Evolutionary conservation across 768 basidiomycete genomes (phyloP).

Genomic region (Tubosaeta sp.): DNA sequence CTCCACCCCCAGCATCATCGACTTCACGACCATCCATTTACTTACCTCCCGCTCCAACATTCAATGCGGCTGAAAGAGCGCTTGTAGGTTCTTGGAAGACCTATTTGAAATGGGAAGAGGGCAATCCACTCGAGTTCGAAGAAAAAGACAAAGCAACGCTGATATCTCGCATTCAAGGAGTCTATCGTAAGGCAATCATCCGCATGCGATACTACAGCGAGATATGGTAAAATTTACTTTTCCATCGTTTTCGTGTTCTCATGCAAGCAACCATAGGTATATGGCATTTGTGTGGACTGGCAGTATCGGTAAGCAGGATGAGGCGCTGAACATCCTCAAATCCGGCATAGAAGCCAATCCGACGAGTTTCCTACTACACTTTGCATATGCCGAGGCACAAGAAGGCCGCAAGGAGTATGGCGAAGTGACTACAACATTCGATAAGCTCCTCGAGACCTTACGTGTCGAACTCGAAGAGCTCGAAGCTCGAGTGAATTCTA

Average conservation of each 20-base stretch:
- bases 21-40: conserved; percentile 43
- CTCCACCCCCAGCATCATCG: conserved; percentile 42
- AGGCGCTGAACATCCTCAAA: conserved; percentile 75
- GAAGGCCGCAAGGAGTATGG: conserved; percentile 60
- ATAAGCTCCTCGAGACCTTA: conserved; percentile 66
- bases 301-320: conserved; percentile 71
- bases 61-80: conserved; percentile 65
- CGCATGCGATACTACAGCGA: conserved; percentile 94
- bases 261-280: conserved; percentile 53
- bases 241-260: conserved; percentile 5
- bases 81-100: conserved; percentile 85
- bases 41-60: conserved; percentile 69
- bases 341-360: conserved; percentile 88
- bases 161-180: conserved; percentile 68
- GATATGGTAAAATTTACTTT: conserved; percentile 60
- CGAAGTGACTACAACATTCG: conserved; percentile 69
- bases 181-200: conserved; percentile 85
- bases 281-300: conserved; percentile 86
- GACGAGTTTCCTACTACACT: conserved; percentile 84
- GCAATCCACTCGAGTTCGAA: conserved; percentile 89
- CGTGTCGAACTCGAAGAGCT: conserved; percentile 58
- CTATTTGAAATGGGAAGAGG: conserved; percentile 94
- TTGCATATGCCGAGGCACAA: conserved; percentile 75
- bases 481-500: conserved; percentile 42
- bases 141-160: conserved; percentile 70